A percentile compares a stretch with the other conserved stretches of the same genome.
phyloP scores from a whole-genome alignment of 2,329 filamentous ascomycete genomes.

The Aspergillus japonicus region DNA sequence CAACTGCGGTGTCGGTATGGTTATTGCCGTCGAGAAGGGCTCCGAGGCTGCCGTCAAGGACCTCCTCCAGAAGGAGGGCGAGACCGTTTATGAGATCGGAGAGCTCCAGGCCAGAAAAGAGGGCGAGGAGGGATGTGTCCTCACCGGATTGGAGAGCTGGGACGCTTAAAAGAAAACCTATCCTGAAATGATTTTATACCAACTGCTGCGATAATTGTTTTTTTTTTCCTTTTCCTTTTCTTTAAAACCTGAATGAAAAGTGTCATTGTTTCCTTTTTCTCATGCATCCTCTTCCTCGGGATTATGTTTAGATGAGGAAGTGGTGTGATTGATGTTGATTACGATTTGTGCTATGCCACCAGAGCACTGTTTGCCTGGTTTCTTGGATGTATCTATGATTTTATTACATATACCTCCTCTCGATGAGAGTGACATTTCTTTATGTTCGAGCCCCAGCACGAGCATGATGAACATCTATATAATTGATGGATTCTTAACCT shows the following conservation, averaged over 20 bases:
- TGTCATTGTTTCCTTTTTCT: background rate
- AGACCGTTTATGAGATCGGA: conserved; percentile 76
- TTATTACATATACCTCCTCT: background rate
- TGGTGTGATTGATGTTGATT: background rate
- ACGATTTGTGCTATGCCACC: background rate
- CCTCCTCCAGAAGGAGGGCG: conserved; percentile 65
- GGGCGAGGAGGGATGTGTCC: conserved; percentile 59
- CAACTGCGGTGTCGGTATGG: conserved; percentile 95
- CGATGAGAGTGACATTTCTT: background rate
- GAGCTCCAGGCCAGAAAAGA: conserved; percentile 60
- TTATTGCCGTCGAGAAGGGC: conserved; percentile 70
- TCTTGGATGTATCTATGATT: background rate
- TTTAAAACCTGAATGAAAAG: background rate
- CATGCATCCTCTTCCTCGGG: conserved; percentile 1
- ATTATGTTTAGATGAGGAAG: background rate
- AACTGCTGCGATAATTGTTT: conserved; percentile 1
- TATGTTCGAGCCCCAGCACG: too few species aligned
- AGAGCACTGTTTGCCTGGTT: background rate
- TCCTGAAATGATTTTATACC: conserved; percentile 7
- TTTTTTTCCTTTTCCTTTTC: conserved; percentile 10
- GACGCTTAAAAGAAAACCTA: conserved; percentile 16
- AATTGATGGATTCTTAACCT: background rate
- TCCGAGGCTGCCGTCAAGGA: conserved; percentile 62
- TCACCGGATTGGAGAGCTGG: conserved; percentile 59
- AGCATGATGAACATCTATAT: conserved; percentile 9